Percentiles rank a stretch among this genome's conserved stretches.
phyloP scores from a whole-genome alignment of 108 stramenopile genomes.

The Pseudonitzschia multiseries region DNA sequence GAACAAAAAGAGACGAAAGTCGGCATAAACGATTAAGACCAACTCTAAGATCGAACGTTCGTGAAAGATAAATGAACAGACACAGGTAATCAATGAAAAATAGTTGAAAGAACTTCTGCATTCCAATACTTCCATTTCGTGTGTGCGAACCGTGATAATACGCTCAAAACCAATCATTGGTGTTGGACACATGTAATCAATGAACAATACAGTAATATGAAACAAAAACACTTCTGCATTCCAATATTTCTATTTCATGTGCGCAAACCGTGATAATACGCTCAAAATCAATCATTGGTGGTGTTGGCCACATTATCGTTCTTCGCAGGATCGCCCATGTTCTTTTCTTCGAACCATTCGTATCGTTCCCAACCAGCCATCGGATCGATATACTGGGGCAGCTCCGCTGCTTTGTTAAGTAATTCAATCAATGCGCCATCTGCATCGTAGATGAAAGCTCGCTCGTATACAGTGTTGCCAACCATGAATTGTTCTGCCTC shows the following conservation, averaged over 20 bases:
- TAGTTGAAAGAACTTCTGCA: no score
- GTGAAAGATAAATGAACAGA: no score
- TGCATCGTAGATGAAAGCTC: slow-evolving; percentile 85
- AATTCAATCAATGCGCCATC: slow-evolving; percentile 83
- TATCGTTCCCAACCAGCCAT: slow-evolving; percentile 42
- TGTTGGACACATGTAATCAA: not conserved
- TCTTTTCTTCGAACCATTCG: not conserved
- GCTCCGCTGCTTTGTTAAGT: slow-evolving; percentile 53
- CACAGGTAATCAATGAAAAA: no score
- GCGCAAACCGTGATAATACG: not conserved
- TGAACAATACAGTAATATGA: no score
- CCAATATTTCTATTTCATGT: no score
- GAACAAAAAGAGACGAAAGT: slow-evolving; percentile 30
- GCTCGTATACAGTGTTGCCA: slow-evolving; percentile 71
- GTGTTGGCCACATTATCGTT: not conserved
- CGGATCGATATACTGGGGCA: slow-evolving; percentile 42
- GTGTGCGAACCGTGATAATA: not conserved
- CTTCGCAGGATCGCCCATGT: not conserved
- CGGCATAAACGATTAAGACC: not conserved
- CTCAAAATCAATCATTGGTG: not conserved
- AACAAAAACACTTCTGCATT: no score
- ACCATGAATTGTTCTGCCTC: slow-evolving; percentile 65
- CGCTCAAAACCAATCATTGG: not conserved
- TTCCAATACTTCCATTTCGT: no score
- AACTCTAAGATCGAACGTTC: not conserved